Evolutionary conservation across 805 yeast species (phyloP), one percentile per base, ranked within the genome.

Genomic region (Starmerella asiatica): DNA sequence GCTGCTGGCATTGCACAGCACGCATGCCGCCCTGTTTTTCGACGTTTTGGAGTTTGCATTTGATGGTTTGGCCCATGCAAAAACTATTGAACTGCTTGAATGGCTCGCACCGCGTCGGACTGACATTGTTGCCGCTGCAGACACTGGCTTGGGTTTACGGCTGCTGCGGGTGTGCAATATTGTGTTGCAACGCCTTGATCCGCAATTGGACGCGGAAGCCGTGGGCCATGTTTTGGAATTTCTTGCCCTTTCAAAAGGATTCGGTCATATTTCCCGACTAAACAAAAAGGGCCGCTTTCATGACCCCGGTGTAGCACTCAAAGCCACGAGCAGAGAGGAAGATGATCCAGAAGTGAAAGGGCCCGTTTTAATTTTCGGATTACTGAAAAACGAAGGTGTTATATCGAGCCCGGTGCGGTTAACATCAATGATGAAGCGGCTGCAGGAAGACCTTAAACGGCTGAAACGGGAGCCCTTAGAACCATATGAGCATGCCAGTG

Each of bases 191-290:
- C 29, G 47, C 15, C 37, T 48, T 2, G 34, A 46, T n/a, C 37
- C 44, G 7, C 26, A 14, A 15, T 29, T 36, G 18, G 24, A 43
- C 14, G 18, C 29, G 12, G 16, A 21, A 14, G 36, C 17, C 23
- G 11, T 33, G 7, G 45, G 45, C 16, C 38, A 37, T 6, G 38
- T 42, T 6, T 26, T 45, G 12, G 26, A 34, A 21, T 21, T 41
- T 6, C 38, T 41, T 14, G 48, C 48, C 5, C 32, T 36, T 8
- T 14, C 21, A 9, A 45, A 45, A 26, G 50, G 50, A 2, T 36
- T 44, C 14, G 42, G 39, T 4, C 50, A 46, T 18, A 32, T 49
- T n/a, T 39, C 46, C 9, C 36, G 50, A 4, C 20, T 46, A 21
- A 46, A 46, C 32, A 45, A 44, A 23, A n/a, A n/a, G n/a, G n/a